phyloP scores from a whole-genome alignment of 345 rosid species.

The Boechera retrofracta region DNA sequence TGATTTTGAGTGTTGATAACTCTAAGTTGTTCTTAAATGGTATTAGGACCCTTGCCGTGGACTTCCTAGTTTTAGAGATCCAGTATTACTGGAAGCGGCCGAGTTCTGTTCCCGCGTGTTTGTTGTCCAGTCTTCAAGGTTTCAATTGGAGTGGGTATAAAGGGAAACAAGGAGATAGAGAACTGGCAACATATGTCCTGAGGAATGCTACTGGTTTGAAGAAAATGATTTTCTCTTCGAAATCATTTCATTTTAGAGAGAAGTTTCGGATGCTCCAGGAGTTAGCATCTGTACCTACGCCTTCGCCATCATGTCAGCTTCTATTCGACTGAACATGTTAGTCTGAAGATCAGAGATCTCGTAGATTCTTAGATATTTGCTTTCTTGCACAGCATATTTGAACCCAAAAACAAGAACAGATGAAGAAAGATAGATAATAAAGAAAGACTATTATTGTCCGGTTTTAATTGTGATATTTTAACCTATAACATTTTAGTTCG shows the following conservation, averaged over 20 bases:
- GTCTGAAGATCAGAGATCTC: too few species aligned
- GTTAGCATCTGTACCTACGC: conserved; percentile 20
- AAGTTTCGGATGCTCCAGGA: conserved; percentile 27
- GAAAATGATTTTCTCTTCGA: conserved; percentile 8
- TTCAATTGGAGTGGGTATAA: conserved; percentile 19
- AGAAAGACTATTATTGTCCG: too few species aligned
- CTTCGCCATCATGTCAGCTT: conserved; percentile 3
- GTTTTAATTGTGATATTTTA: too few species aligned
- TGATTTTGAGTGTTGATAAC: background rate
- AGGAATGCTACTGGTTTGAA: conserved; percentile 21
- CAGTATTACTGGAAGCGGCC: conserved; percentile 3
- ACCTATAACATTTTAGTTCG: too few species aligned
- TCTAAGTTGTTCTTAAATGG: background rate
- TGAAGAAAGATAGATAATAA: too few species aligned
- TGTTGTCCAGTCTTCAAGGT: conserved; percentile 14
- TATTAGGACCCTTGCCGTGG: background rate
- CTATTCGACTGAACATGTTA: conserved; percentile 5
- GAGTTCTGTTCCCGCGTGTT: conserved; percentile 7
- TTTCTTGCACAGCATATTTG: too few species aligned
- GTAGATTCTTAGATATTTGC: too few species aligned
- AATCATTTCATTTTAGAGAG: background rate
- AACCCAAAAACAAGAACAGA: too few species aligned
- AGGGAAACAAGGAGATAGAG: conserved; percentile 5
- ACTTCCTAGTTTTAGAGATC: background rate
- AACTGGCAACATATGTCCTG: conserved; percentile 6